Conservation (phyloP, 495 filamentous ascomycete species). For the Chaetomium tenue region DNA sequence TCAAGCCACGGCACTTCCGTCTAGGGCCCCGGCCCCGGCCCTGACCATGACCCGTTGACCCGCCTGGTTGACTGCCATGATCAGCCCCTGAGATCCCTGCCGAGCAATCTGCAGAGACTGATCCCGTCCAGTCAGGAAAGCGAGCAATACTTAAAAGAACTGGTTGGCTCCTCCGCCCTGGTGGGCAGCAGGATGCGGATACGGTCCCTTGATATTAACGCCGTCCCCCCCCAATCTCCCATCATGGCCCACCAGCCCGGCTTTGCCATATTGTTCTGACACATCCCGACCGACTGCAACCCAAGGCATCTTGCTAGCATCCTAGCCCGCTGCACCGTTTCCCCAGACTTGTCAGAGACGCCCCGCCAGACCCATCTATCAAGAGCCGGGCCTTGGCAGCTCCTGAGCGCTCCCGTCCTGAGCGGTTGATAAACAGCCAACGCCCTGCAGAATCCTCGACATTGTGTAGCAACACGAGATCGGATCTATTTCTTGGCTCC, state of each 20-base stretch:
- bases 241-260: slow-evolving; percentile 37
- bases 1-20: slow-evolving; percentile 25
- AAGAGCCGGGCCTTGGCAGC: slow-evolving; percentile 25
- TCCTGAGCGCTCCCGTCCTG: neutral
- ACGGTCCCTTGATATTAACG: slow-evolving; percentile 32
- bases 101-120: slow-evolving; percentile 32
- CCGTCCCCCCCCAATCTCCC: slow-evolving; percentile 28
- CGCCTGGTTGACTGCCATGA: slow-evolving; percentile 34
- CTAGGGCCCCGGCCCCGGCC: slow-evolving; percentile 25
- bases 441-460: slow-evolving; percentile 9
- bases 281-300: slow-evolving; percentile 35
- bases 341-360: slow-evolving; percentile 18
- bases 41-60: slow-evolving; percentile 32
- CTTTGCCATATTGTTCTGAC: slow-evolving; percentile 40
- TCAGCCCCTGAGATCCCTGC: slow-evolving; percentile 36
- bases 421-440: slow-evolving; percentile 18
- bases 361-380: slow-evolving; percentile 22
- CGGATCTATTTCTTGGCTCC: neutral
- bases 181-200: slow-evolving; percentile 25
- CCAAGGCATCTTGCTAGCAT: slow-evolving; percentile 12
- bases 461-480: neutral
- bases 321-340: slow-evolving; percentile 18
- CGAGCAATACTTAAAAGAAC: slow-evolving; percentile 26
- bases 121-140: slow-evolving; percentile 25
- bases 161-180: slow-evolving; percentile 27